Conservation (phyloP, 2,329 filamentous ascomycete genomes). For the Fusarium scirpi region DNA sequence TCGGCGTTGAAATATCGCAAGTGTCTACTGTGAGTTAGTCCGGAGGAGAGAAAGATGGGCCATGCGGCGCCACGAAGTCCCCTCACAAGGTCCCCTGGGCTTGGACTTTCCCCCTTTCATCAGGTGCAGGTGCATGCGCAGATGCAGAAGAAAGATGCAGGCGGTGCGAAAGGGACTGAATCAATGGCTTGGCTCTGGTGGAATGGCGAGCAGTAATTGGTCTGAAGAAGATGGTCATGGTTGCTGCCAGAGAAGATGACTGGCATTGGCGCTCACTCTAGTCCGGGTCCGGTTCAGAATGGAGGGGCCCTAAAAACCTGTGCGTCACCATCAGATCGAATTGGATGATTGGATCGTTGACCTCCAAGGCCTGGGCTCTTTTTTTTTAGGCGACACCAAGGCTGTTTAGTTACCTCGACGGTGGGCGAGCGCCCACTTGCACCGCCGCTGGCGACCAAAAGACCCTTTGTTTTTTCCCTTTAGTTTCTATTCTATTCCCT, state of each 20-base stretch:
- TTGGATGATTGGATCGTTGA: conserved; percentile 48
- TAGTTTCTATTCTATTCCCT: conserved; percentile 7
- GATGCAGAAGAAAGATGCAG: conserved; percentile 17
- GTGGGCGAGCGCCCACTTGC: conserved; percentile 36
- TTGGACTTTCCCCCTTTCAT: conserved; percentile 10
- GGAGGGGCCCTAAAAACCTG: conserved; percentile 46
- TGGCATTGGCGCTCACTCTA: conserved; percentile 49
- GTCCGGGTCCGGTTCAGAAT: conserved; percentile 42
- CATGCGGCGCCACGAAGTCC: conserved; percentile 23
- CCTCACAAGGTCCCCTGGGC: conserved; percentile 15
- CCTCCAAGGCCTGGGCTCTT: not conserved
- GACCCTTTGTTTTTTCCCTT: conserved; percentile 31
- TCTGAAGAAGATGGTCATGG: conserved; percentile 11
- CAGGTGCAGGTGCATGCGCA: conserved; percentile 38
- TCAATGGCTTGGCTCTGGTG: conserved; percentile 26
- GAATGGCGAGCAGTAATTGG: conserved; percentile 19
- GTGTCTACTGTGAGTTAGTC: conserved; percentile 18
- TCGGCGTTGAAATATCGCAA: conserved; percentile 5
- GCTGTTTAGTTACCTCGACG: conserved; percentile 12
- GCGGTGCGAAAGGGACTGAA: conserved; percentile 30
- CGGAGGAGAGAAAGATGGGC: conserved; percentile 1
- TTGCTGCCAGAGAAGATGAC: conserved; percentile 47
- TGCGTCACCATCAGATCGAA: conserved; percentile 50
- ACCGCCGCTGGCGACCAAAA: conserved; percentile 42
- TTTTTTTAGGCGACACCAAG: conserved; percentile 24